Base-by-base conservation (phyloP, 2,329 filamentous ascomycete genomes). In the Colletotrichum limetticola region DNA sequence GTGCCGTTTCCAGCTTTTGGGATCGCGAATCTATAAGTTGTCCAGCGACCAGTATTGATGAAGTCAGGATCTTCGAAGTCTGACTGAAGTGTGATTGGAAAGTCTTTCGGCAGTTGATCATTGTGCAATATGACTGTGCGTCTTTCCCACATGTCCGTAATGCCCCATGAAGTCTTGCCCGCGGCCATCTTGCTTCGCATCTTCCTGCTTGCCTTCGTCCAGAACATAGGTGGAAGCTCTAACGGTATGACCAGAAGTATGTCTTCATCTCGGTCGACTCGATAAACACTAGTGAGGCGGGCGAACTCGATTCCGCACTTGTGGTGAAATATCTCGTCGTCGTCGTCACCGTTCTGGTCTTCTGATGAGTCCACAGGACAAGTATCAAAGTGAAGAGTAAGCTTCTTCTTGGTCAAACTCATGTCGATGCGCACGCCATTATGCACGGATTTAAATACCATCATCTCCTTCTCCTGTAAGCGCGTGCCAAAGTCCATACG, bases 401-500 rank as follows among this genome's bases (percentile, higher is more conserved):
- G 74, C 61, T 79, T 80, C 68, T 82, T 85, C 12, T 74, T 76
- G 19, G 73, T 71, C 1, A 88, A 77, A 66, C 88, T 82, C 1
- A 86, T 76, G 12, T 80, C 78, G 19, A 89, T 77, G 4, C 76
- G 76, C 46, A 85, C 77, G 1, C 79, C 71, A 19, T 75, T 63
- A 24, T 71, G 57, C 8, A 49, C 58, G 14, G 84, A 86, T 65
- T 87, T 87, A 86, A 94, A 89, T 9, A 85, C 80, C 78, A 91
- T 88, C 86, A 95, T 90, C 0, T 84, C 83, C 3, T 82, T 83
- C 5, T 88, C 86, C 1, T 86, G 81, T 1, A 87, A 76, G 82
- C 91, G 86, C 53, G 90, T 84, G 0, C 94, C 93, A 76, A 95
- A 92, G 22, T 90, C 86, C 1, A 95, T 77, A 0, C 82, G 83